Evolutionary conservation across 75 land plant species (phyloP).

Genomic region (Picea glauca): DNA sequence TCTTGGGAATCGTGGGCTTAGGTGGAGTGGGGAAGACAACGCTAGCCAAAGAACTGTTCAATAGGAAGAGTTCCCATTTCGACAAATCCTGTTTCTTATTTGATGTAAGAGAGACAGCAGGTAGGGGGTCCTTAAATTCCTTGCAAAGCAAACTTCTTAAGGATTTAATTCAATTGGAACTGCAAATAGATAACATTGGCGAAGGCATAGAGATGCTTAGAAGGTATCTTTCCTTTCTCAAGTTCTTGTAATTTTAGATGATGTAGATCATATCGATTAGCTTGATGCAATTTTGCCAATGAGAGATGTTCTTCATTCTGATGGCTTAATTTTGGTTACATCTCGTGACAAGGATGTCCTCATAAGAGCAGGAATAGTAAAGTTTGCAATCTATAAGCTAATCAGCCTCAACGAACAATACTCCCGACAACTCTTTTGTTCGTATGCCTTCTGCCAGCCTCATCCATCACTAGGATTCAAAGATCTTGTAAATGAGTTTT

Average conservation of each 20-base stretch:
- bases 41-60: background rate
- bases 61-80: background rate
- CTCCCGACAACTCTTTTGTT: background rate
- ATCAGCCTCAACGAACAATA: background rate
- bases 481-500: background rate
- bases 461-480: background rate
- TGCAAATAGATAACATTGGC: background rate
- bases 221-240: background rate
- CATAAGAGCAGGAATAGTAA: background rate
- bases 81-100: background rate
- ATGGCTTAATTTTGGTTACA: background rate
- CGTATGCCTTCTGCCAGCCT: background rate
- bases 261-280: slow-evolving; percentile 2
- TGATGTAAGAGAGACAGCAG: background rate
- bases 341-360: background rate
- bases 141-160: background rate
- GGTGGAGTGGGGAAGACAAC: background rate
- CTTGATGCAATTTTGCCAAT: background rate
- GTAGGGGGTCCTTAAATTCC: background rate
- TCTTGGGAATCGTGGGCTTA: background rate
- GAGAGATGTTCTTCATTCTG: background rate
- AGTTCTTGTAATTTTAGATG: background rate
- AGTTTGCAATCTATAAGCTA: background rate
- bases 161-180: background rate
- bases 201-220: background rate